Conservation (phyloP, 78 protist genomes). For the Parvularia atlantis region DNA sequence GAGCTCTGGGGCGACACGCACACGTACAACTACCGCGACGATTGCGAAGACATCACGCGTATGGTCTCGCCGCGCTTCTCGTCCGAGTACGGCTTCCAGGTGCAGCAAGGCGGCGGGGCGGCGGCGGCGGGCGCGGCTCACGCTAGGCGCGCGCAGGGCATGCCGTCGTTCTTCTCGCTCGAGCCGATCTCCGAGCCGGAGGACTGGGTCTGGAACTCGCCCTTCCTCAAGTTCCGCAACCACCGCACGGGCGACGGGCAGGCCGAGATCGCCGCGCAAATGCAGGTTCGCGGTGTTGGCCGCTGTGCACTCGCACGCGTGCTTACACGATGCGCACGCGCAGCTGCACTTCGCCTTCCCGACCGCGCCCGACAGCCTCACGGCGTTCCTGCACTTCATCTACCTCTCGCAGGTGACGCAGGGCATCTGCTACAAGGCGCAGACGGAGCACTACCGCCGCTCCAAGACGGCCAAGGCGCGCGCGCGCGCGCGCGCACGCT, state of each 20-base stretch:
- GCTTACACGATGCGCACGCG: too few relatives aligned
- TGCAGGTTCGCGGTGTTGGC: too few relatives aligned
- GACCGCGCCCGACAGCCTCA: background rate
- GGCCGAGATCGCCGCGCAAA: background rate
- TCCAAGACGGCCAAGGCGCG: background rate
- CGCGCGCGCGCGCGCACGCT: too few relatives aligned
- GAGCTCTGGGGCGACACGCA: constrained; percentile 38
- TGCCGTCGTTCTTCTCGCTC: too few relatives aligned
- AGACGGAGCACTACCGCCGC: background rate
- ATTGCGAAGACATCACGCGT: background rate
- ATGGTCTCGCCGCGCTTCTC: constrained; percentile 41
- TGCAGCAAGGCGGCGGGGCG: too few relatives aligned
- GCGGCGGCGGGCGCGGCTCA: too few relatives aligned
- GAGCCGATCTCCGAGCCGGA: too few relatives aligned
- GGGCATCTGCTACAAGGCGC: constrained; percentile 24
- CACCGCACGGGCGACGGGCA: background rate
- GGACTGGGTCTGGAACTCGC: background rate
- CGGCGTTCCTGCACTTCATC: constrained; percentile 3
- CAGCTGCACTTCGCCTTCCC: too few relatives aligned
- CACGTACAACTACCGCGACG: constrained; percentile 9
- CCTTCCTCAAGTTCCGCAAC: background rate
- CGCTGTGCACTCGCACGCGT: too few relatives aligned
- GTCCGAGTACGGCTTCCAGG: constrained; percentile 75
- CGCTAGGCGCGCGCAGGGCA: too few relatives aligned
- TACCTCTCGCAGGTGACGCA: constrained; percentile 36